A percentile compares a stretch with the other conserved stretches of the same genome.
Evolutionary conservation across 2,329 filamentous ascomycete species (phyloP).

Genomic region (Tricladium varicosporioides): DNA sequence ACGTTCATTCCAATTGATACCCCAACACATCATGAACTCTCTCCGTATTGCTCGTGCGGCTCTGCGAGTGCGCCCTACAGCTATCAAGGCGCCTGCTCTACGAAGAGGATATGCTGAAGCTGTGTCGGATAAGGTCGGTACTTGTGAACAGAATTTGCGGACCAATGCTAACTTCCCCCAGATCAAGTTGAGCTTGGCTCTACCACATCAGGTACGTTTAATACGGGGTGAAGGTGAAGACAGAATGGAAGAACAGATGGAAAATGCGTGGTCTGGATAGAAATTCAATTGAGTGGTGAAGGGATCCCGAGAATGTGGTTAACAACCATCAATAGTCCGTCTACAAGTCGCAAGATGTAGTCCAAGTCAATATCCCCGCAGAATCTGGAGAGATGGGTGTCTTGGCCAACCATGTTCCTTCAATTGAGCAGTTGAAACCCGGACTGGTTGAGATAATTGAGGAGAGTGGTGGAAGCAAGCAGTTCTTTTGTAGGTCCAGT

Average conservation of each 20-base stretch:
- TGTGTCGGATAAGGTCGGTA: constrained; percentile 73
- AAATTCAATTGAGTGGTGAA: constrained; percentile 2
- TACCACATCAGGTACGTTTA: constrained; percentile 91
- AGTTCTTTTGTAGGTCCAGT: constrained; percentile 86
- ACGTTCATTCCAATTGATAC: constrained; percentile 41
- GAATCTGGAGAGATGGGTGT: constrained; percentile 99
- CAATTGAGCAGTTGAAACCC: constrained; percentile 98
- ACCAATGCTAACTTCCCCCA: constrained; percentile 36
- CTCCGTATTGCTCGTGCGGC: constrained; percentile 88
- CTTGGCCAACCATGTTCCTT: constrained; percentile 96
- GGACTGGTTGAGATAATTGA: constrained; percentile 94
- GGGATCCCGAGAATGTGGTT: constrained; percentile 41
- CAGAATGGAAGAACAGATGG: background rate
- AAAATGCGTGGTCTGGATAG: background rate
- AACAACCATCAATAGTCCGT: constrained; percentile 54
- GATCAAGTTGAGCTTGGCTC: constrained; percentile 97
- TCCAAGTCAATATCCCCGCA: constrained; percentile 98
- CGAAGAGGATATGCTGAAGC: constrained; percentile 90
- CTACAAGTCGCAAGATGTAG: constrained; percentile 67
- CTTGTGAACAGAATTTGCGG: constrained; percentile 24
- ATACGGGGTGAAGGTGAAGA: constrained; percentile 4
- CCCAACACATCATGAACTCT: constrained; percentile 76
- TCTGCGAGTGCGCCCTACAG: constrained; percentile 77
- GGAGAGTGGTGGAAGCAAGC: constrained; percentile 85
- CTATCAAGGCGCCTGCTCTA: constrained; percentile 73